Base-by-base conservation (phyloP, 1,284 basidiomycete species). In the Psilocybe mexicana region DNA sequence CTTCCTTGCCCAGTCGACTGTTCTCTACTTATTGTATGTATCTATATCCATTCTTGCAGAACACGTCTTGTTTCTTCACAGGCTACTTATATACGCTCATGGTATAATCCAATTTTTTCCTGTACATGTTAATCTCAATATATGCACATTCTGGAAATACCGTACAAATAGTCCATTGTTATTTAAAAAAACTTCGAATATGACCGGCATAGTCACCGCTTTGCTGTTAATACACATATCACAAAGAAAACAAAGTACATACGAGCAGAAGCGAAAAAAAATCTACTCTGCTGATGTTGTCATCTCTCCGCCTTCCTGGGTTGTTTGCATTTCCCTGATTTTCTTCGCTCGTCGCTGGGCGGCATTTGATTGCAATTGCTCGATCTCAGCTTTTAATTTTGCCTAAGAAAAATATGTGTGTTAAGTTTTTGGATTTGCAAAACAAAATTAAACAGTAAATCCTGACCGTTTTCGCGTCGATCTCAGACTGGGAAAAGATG, bases 381-480 rank as follows among this genome's bases (percentile, higher is more conserved):
- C 80, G 35, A 86, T 72, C 56, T 85, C 83, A 25, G 71, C 72
- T 49, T 76, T 72, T 12, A 85, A 69, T 60, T 80, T 80, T 10
- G 72, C 71, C 83, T 85, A 54, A 6, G 43, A 38, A 23, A 52
- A 51, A 40, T 11, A 12, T 40, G 12, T 3, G 38, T 51, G 26
- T 40, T 12, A 36, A 23, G 26, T 28, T 43, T 54, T 25, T 57
- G 50, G 49, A 50, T 12, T 18, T 18, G 8, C 8, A 45, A 47
- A 35, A 36, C 8, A 46, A 2, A 40, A 25, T 26, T 2, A 26
- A 25, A 38, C 11, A 23, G 43, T 25, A 45, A 14, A 43, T 26
- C 75, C 84, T 46, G 61, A 88, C 87, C 55, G 79, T 71, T 66
- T 86, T 84, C 10, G 76, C 75, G 55, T 88, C 83, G 8, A 92